Evolutionary conservation across 306 rosid species (phyloP), one percentile per base, ranked within the genome.

Genomic region (Castanopsis chinensis): DNA sequence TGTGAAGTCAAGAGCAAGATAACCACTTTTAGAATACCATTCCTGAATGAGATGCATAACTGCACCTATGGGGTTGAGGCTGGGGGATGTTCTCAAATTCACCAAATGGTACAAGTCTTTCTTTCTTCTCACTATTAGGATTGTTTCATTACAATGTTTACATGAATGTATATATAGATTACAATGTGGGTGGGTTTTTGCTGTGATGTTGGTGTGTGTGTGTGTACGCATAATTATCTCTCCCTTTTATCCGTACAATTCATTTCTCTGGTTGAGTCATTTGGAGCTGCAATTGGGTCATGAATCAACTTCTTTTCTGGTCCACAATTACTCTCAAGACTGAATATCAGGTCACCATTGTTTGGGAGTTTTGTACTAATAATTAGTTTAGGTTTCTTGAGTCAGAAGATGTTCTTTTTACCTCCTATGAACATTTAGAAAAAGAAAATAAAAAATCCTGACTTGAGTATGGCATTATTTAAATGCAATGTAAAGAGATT

Each of bases 1-100:
- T 74, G 49, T 67, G 92, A 90, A 79, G 82, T 75, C 75, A 81
- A 83, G 86, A 73, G 73, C 78, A 80, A 74, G 58, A 76, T 74
- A 76, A 74, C 59, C 32, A 53, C 79, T 68, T 65, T 81, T 45
- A 83, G 74, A 78, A 55, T 86, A 78, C 79, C 79, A 76, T 56
- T 85, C 54, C 54, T 52, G 63, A 85, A 79, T 79, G 83, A 69
- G 75, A 83, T 58, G 72, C 85, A 83, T 80, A 85, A 51, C 19
- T 74, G 60, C 56, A 69, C 57, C 52, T 77, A 82, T 72, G 83
- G 73, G 75, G 71, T 84, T 82, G 78, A 87, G 79, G 83, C 80
- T 74, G 81, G 73, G 78, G 76, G 71, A 70, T 71, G 52, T 78
- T 81, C 89, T 64, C 78, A 32, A 23, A 41, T 83, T 85, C 86